Evolutionary conservation across 257 asterid genomes (phyloP), one percentile per base, ranked within the genome.

Genomic region (Capsicum rhomboideum): DNA sequence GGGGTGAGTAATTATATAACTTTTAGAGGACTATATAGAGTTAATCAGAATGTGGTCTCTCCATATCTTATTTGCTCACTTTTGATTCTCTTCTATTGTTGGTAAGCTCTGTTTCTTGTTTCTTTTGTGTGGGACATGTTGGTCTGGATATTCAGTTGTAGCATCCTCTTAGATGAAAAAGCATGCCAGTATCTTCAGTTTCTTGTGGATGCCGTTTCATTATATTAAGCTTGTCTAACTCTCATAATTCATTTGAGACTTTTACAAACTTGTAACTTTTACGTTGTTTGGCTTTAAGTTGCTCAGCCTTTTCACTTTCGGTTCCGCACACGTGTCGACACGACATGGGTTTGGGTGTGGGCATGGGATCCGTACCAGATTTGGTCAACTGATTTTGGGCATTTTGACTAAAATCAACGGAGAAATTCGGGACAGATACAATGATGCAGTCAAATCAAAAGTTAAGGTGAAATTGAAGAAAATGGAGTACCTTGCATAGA

Each of bases 1-100:
- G 84, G 95, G 93, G 99, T 97, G 84, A 90, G 94, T 86, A 80
- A 29, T 84, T 26, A 29, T 78, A 58, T 75, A 78, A 68, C 78
- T 63, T 72, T 37, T 40, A 17, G 42, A 18, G 37, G 44, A 50
- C 23, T 14, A 31, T 28, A 49, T 50, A 75, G 44, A 49, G 59
- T 26, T 28, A 75, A 75, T 49, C 26, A 23, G 28, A 75, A 77
- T 77, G 28, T 17, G 64, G 46, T 77, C 82, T 50, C 46, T 77
- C 46, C 46, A 50, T 77, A 18, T 17, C 64, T 77, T 77, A 50
- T 77, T 50, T 50, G 63, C 82, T 50, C 59, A 77, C 16, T 50
- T 49, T 77, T 77, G 46, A 50, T 52, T 50, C 61, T 77, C 81
- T 26, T 49, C 63, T 17, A 13, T 50, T 77, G 16, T 16, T 77